These are phyloP conservation scores for Aspergillus novofumigatus DNA, from an alignment of 2,329 filamentous ascomycete species.

Conservation along the genomic window DNA sequence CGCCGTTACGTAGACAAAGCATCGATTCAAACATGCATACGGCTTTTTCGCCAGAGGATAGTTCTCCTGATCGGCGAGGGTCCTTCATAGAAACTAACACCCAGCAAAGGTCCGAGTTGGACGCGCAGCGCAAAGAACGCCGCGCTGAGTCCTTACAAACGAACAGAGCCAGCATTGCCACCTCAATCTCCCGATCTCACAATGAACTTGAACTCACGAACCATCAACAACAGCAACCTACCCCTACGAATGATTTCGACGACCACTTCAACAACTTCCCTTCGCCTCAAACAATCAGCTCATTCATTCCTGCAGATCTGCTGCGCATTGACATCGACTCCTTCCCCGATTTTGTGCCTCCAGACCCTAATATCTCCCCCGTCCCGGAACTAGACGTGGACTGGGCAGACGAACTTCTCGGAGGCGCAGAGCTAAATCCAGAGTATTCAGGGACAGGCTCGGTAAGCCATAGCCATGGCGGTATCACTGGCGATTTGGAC, in stretches of 20 bases:
- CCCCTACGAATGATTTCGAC: slow-evolving; percentile 22
- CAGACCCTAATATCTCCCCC: slow-evolving; percentile 5
- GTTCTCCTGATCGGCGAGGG: slow-evolving; percentile 7
- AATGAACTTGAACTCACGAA: neutral
- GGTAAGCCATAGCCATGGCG: slow-evolving; percentile 9
- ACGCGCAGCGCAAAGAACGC: neutral
- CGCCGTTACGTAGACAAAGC: slow-evolving; percentile 10
- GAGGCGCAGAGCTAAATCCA: slow-evolving; percentile 16
- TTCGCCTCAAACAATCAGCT: slow-evolving; percentile 6
- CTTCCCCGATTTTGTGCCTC: slow-evolving; percentile 15
- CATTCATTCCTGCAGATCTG: slow-evolving; percentile 16
- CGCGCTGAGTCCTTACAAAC: neutral
- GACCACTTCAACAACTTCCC: slow-evolving; percentile 15
- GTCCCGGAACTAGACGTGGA: slow-evolving; percentile 23
- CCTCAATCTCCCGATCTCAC: neutral
- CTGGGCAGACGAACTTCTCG: slow-evolving; percentile 29
- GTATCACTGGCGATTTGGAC: slow-evolving; percentile 37
- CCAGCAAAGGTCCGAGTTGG: neutral
- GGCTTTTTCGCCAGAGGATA: slow-evolving; percentile 4
- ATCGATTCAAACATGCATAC: slow-evolving; percentile 10
- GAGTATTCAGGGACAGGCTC: slow-evolving; percentile 6
- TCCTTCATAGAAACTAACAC: slow-evolving; percentile 4
- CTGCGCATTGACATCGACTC: slow-evolving; percentile 24
- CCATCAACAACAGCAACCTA: slow-evolving; percentile 11
- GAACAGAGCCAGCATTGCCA: slow-evolving; percentile 1